These are phyloP conservation scores for Chlorella ohadii DNA, from an alignment of 139 green algal species.

Conservation along the genomic window DNA sequence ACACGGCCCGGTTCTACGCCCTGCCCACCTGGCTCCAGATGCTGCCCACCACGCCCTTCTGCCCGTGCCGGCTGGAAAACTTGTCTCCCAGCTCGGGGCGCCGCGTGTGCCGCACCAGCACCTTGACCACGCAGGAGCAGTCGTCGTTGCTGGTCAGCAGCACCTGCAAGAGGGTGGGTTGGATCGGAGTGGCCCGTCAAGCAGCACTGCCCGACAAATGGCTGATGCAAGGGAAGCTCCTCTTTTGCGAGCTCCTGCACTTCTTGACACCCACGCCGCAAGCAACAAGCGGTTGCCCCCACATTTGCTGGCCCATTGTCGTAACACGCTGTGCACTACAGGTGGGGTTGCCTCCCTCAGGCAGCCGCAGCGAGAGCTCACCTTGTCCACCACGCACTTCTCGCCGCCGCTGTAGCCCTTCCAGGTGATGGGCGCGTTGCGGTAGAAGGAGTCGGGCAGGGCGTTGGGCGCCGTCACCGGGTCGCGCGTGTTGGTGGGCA, in stretches of 20 bases:
- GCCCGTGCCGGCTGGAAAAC: conserved; percentile 93
- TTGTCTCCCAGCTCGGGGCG: conserved; percentile 98
- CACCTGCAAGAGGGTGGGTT: background rate
- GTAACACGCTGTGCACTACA: no score
- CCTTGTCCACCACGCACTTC: conserved; percentile 91
- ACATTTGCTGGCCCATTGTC: no score
- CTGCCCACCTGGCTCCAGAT: conserved; percentile 72
- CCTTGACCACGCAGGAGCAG: conserved; percentile 87
- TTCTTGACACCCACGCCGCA: no score
- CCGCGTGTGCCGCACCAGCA: conserved; percentile 92
- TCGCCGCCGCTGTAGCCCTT: conserved; percentile 77
- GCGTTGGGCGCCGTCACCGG: conserved; percentile 50
- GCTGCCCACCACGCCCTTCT: conserved; percentile 95
- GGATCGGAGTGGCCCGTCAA: background rate
- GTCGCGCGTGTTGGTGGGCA: conserved; percentile 88
- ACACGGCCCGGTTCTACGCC: no score
- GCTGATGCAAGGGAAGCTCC: no score
- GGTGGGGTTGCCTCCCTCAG: no score
- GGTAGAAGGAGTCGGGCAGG: conserved; percentile 72
- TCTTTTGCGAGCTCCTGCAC: no score
- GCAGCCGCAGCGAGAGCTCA: conserved; percentile 39
- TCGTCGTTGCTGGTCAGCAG: conserved; percentile 97
- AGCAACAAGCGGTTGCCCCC: no score
- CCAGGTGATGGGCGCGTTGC: conserved; percentile 65
- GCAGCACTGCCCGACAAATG: no score